Percentiles rank a stretch among this genome's conserved stretches.
Evolutionary conservation across 805 yeast species (phyloP).

Genomic region (Sungouiozyma ichnusensis): DNA sequence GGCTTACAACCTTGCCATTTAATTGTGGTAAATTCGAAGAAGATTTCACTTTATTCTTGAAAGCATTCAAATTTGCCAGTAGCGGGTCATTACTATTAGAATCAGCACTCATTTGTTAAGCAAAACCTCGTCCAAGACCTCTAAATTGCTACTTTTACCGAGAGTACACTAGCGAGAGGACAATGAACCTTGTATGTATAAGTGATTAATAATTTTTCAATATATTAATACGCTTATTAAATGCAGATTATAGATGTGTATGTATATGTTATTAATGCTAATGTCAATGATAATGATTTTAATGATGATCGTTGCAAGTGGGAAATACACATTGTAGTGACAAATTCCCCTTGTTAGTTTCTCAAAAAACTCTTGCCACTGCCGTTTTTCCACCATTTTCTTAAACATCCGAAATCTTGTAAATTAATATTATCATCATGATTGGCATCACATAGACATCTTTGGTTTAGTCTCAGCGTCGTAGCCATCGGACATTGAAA

Average conservation of each 20-base stretch:
- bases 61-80: constrained; percentile 52
- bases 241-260: too few species aligned
- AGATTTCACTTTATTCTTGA: constrained; percentile 48
- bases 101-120: background rate
- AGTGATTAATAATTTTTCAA: too few species aligned
- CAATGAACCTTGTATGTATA: too few species aligned
- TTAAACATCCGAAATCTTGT: constrained; percentile 48
- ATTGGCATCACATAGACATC: constrained; percentile 50
- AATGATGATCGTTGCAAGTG: too few species aligned
- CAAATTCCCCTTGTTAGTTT: constrained; percentile 1
- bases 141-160: background rate
- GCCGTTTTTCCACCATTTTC: constrained; percentile 70
- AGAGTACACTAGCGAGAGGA: background rate
- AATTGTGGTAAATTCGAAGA: constrained; percentile 40
- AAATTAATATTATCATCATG: constrained; percentile 36
- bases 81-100: constrained; percentile 29
- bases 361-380: constrained; percentile 33
- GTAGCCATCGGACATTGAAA: constrained; percentile 47
- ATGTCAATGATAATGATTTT: too few species aligned
- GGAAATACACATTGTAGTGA: too few species aligned
- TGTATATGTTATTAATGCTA: too few species aligned
- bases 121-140: background rate
- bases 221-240: too few species aligned
- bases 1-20: constrained; percentile 1
- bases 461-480: constrained; percentile 39